phyloP scores from a whole-genome alignment of 2,329 filamentous ascomycete species.

The Nigrospora oryzae region DNA sequence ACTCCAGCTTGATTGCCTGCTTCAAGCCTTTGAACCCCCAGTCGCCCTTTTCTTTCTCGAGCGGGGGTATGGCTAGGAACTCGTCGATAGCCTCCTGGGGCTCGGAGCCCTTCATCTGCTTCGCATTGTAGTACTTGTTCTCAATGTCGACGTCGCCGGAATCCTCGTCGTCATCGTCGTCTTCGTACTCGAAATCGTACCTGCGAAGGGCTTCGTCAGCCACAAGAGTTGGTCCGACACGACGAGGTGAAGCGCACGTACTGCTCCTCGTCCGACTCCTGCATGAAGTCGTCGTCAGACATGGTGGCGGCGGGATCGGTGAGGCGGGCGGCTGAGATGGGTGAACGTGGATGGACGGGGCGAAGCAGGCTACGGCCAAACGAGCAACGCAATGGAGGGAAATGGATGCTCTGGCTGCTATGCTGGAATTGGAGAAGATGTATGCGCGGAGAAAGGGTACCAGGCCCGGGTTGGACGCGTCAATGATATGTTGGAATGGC shows the following conservation, averaged over 20 bases:
- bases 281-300: slow-evolving; percentile 92
- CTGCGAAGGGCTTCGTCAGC: slow-evolving; percentile 26
- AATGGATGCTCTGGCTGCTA: too few relatives aligned
- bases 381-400: too few relatives aligned
- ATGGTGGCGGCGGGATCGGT: slow-evolving; percentile 33
- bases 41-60: slow-evolving; percentile 89
- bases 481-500: too few relatives aligned
- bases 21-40: slow-evolving; percentile 99
- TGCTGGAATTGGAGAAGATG: too few relatives aligned
- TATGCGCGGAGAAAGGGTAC: too few relatives aligned
- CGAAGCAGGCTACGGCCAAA: too few relatives aligned
- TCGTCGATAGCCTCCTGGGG: slow-evolving; percentile 85
- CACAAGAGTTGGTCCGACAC: background rate
- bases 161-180: slow-evolving; percentile 77
- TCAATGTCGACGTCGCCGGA: slow-evolving; percentile 89
- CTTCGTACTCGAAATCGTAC: slow-evolving; percentile 94
- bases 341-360: too few relatives aligned
- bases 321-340: background rate
- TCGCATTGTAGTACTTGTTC: slow-evolving; percentile 99
- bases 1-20: slow-evolving; percentile 96
- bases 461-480: too few relatives aligned
- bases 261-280: slow-evolving; percentile 82
- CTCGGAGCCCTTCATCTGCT: slow-evolving; percentile 84
- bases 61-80: slow-evolving; percentile 76
- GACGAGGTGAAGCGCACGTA: slow-evolving; percentile 27